These are phyloP conservation scores for Sungouiella blattae DNA, from an alignment of 805 yeast species.

Conservation along the genomic window DNA sequence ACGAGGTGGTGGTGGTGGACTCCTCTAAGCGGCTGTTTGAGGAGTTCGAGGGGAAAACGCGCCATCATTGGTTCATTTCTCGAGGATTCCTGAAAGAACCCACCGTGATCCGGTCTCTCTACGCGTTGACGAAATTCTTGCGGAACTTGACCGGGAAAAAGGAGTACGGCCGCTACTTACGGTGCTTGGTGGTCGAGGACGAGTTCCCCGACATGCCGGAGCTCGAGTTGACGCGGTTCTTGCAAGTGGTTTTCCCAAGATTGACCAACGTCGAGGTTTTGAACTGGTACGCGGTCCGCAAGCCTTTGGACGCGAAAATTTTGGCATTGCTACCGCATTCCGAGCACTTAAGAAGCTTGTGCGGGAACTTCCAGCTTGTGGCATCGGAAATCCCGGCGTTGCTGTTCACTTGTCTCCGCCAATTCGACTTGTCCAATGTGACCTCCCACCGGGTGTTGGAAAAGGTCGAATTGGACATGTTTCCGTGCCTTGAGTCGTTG, in stretches of 20 bases:
- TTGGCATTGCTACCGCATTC: constrained; percentile 7
- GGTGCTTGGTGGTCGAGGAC: constrained; percentile 5
- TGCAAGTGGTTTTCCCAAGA: constrained; percentile 6
- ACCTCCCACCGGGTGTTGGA: constrained; percentile 1
- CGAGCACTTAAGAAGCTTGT: constrained; percentile 4
- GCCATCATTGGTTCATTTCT: neutral
- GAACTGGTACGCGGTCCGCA: constrained; percentile 9
- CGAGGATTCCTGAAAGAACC: constrained; percentile 3
- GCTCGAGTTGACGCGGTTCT: constrained; percentile 7
- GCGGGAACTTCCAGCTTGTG: constrained; percentile 11
- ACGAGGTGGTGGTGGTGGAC: constrained; percentile 10
- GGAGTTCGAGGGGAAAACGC: neutral
- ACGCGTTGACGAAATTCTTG: constrained; percentile 11
- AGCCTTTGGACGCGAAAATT: constrained; percentile 8
- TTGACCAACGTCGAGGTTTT: constrained; percentile 7
- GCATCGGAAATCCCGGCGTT: neutral
- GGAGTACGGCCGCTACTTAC: constrained; percentile 5
- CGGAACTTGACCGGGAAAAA: constrained; percentile 7
- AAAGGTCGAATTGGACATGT: constrained; percentile 3
- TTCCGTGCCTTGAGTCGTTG: constrained; percentile 6
- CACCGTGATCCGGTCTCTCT: constrained; percentile 14
- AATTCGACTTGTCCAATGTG: constrained; percentile 11
- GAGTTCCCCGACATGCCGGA: constrained; percentile 13
- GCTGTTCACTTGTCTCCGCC: constrained; percentile 3
- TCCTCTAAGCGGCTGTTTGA: constrained; percentile 8